Evolutionary conservation across 139 green algal species (phyloP), one percentile per base, ranked within the genome.

Genomic region (Gonium pectorale): DNA sequence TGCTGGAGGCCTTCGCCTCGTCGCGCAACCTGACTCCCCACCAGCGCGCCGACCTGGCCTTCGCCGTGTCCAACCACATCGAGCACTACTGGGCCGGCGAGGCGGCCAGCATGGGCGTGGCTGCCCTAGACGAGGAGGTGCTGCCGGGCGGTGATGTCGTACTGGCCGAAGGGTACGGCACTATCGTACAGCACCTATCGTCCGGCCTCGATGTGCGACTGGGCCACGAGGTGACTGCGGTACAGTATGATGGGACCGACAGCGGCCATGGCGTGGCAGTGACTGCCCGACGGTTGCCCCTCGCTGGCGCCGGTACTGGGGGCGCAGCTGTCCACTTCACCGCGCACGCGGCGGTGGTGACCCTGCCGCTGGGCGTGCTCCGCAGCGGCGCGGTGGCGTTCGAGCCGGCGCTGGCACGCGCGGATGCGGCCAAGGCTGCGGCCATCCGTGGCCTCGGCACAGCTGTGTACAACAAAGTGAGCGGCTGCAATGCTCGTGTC

Each of bases 381-480:
- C 92, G 94, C 78, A 40, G 49, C 1, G 73, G 73, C 1, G 64
- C 54, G 5, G 87, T 96, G 29, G 44, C n/a, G 19, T 97, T 96
- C 69, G 51, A 59, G 0, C 95, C 95, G 4, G 49, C 86, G 7
- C 90, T 98, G 67, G 90, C 89, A 0, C 51, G 67, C 27, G 67
- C 71, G 78, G 97, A 92, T 59, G 46, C 46, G 29, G 22, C 44
- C 60, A 87, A 87, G 68, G 70, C 67, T 2, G 41, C 35, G 13
- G 87, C 88, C 37, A 87, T 95, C 9, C 22, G 71, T 0, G 49
- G 81, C 22, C 79, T 94, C 11, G 91, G 92, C 46, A 91, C 89
- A 43, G 95, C 94, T 0, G 89, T 93, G 26, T 74, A 93, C 21
- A 90, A 96, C 82, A 97, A 96, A 90, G 88, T 93, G 67, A 52